Base-by-base conservation (phyloP, 768 basidiomycete genomes). In the Tulasnella sp. region DNA sequence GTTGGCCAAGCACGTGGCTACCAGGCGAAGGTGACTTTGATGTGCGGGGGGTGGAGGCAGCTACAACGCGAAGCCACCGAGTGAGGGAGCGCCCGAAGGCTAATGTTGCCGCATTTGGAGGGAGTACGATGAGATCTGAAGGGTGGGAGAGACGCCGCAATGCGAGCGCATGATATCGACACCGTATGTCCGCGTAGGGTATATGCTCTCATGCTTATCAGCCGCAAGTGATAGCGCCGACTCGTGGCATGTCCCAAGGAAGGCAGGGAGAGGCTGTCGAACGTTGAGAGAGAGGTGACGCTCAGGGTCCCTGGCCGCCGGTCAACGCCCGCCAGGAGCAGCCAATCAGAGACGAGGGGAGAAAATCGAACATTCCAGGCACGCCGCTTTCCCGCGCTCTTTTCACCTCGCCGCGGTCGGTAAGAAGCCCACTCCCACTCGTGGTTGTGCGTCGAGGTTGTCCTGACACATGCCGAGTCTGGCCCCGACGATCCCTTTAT, bases 321-420 rank as follows among this genome's bases (percentile, higher is more conserved):
- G 3, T 32, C 61, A 67, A 67, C 29, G 61, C 26, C 61, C 61
- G 32, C 61, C 61, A 15, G 29, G 23, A 67, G 61, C 61, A 67
- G 61, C 61, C 61, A 67, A 67, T 67, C 61, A 67, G 61, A 32
- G 61, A 35, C 61, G 61, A 0, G 61, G 32, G 61, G 35, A 67
- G 61, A 67, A 67, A 67, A 35, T 5, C 61, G 23, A 67, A 35
- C 61, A 67, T 67, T 67, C 61, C 5, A 67, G 61, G 61, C 61
- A 67, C 61, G 23, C 61, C 61, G 55, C 26, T 16, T 67, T 67
- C 61, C 39, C 71, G 71, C 71, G 71, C 44, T 40, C 71, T 15
- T 46, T 13, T 29, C 16, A 46, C 5, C 37, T 40, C 44, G 29
- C 44, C 71, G 37, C 26, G 4, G 71, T 46, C 44, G 44, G 44